A percentile compares a stretch with the other conserved stretches of the same genome.
Conservation (phyloP, 31 red algal genomes). For the Odonthalia washingtoniensis region DNA sequence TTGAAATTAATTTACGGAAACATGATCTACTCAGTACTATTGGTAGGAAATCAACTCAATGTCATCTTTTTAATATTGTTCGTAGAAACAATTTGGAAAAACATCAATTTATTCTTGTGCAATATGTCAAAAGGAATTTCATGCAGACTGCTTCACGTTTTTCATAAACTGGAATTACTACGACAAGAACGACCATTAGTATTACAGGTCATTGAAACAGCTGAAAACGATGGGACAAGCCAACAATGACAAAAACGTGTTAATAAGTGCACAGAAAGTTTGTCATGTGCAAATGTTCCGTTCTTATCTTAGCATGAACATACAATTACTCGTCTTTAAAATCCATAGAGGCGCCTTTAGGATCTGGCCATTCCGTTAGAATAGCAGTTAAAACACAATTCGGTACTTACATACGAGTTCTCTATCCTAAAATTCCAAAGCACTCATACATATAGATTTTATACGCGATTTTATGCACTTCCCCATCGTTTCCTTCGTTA, state of each 20-base stretch:
- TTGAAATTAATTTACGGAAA: background rate
- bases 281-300: background rate
- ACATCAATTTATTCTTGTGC: constrained; percentile 27
- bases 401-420: constrained; percentile 13
- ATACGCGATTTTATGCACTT: too few relatives aligned
- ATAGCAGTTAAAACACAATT: background rate
- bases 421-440: background rate
- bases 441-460: too few relatives aligned
- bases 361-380: constrained; percentile 12
- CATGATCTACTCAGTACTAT: too few relatives aligned
- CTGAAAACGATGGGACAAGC: background rate
- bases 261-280: constrained; percentile 24
- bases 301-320: background rate
- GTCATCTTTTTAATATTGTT: background rate
- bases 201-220: background rate
- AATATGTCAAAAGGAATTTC: constrained; percentile 25
- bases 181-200: background rate
- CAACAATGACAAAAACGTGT: background rate
- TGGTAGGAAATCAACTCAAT: too few relatives aligned
- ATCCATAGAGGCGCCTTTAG: background rate
- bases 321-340: constrained; percentile 16
- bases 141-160: constrained; percentile 32
- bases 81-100: background rate
- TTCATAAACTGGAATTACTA: background rate
- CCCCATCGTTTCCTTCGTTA: too few relatives aligned